Evolutionary conservation across 495 filamentous ascomycete genomes (phyloP), one percentile per base, ranked within the genome.

Genomic region (Paragyromitra xinjiangensis): DNA sequence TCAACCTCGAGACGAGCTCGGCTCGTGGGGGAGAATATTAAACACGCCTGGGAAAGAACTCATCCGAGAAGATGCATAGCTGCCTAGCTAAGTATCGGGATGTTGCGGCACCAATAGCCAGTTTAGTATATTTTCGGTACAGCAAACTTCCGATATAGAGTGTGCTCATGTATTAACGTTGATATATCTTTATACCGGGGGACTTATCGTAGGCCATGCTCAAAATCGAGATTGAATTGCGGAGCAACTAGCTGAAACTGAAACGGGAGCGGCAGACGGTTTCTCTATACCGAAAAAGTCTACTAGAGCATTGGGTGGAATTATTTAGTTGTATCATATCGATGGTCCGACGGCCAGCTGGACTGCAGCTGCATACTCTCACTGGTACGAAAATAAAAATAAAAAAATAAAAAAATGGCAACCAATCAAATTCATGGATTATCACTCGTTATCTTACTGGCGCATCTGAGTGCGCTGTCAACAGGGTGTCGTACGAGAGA

Each of bases 391-490:
- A 66, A 66, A 19, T 11, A 39, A 53, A 39, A 65, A 44, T 45
- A 26, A 65, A 42, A 45, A 50, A 29, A 37, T 16, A 34, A 40
- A 61, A 39, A 61, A 24, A 16, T 37, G 48, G 6, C 45, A 67
- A 22, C 29, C 64, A 67, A 67, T 55, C 16, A 70, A 44, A 69
- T 42, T 75, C 73, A 75, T 64, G n/a, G 12, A n/a, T 34, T 75
- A 70, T 75, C 73, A 75, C 73, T 75, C 73, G 65, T 9, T 64
- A 64, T 40, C 12, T 59, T 44, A 39, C 44, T 40, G n/a, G 42
- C 26, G 22, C 56, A 6, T 45, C 7, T 50, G 29, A 45, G 51
- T 69, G 40, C 53, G 40, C 37, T 50, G 29, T 39, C 37, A 61
- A 14, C 42, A 37, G 42, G 42, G 37, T 71, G 58, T 65, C 63